Percentiles rank a stretch among this genome's conserved stretches.
phyloP scores from a whole-genome alignment of 1,139 yeast genomes.

The Pichiaceae sp. region DNA sequence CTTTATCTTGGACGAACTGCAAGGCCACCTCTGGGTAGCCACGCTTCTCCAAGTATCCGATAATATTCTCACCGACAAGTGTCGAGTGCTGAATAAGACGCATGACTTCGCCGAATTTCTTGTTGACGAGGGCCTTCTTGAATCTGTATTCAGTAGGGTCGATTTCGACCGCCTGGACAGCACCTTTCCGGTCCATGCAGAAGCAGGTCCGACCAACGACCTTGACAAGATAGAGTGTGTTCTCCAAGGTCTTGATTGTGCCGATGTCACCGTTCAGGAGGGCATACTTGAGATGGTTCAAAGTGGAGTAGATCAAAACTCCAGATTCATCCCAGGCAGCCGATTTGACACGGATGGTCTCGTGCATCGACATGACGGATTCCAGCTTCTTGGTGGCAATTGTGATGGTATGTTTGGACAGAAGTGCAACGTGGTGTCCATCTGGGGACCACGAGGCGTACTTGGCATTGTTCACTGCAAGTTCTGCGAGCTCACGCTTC shows the following conservation, averaged over 20 bases:
- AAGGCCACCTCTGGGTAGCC: constrained; percentile 94
- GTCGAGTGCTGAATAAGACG: constrained; percentile 83
- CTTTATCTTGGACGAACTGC: constrained; percentile 94
- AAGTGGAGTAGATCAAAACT: constrained; percentile 84
- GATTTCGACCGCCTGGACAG: constrained; percentile 67
- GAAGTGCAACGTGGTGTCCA: constrained; percentile 79
- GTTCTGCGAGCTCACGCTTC: constrained; percentile 65
- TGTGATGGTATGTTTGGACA: constrained; percentile 89
- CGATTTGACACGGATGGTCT: constrained; percentile 92
- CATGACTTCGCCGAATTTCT: constrained; percentile 85
- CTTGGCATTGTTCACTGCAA: constrained; percentile 72
- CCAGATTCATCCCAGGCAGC: constrained; percentile 98
- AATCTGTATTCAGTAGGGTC: constrained; percentile 98
- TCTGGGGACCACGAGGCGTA: constrained; percentile 86
- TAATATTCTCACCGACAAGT: constrained; percentile 94
- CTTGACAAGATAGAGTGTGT: constrained; percentile 77
- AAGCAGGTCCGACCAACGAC: constrained; percentile 65
- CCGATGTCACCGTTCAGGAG: constrained; percentile 92
- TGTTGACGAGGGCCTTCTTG: constrained; percentile 85
- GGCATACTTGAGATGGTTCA: constrained; percentile 92
- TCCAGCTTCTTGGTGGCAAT: constrained; percentile 77
- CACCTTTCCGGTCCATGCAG: constrained; percentile 80
- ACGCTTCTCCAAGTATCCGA: constrained; percentile 87
- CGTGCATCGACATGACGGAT: constrained; percentile 80
- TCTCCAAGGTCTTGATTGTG: constrained; percentile 84